phyloP scores from a whole-genome alignment of 805 yeast species.

The Lipomyces kockii region DNA sequence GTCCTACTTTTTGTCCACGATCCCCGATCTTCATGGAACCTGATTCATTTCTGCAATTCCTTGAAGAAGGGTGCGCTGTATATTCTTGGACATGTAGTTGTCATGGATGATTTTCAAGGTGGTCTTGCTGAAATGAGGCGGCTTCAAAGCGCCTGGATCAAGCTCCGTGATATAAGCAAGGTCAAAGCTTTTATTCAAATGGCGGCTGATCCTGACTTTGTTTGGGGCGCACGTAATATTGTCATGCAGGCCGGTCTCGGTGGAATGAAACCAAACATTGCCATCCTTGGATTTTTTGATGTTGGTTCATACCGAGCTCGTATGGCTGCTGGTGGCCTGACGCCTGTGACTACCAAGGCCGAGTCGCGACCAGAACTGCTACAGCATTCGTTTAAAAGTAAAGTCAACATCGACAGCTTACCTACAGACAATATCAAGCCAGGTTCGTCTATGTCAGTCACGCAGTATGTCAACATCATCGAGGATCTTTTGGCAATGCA shows the following conservation, averaged over 20 bases:
- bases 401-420: conserved; percentile 50
- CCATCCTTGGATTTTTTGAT: conserved; percentile 88
- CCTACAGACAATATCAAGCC: conserved; percentile 82
- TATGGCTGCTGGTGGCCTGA: conserved; percentile 2
- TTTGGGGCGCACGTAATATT: conserved; percentile 95
- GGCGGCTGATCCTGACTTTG: conserved; percentile 80
- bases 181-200: conserved; percentile 95
- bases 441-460: conserved; percentile 69
- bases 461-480: conserved; percentile 88
- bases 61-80: conserved; percentile 94
- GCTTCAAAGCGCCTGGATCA: conserved; percentile 82
- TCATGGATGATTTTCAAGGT: conserved; percentile 63
- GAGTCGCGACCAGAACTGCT: conserved; percentile 15
- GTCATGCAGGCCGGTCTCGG: conserved; percentile 95
- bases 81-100: conserved; percentile 87
- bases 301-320: conserved; percentile 18
- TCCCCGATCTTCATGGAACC: conserved; percentile 89
- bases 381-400: conserved; percentile 31
- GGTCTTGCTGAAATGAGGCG: conserved; percentile 69
- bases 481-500: conserved; percentile 89
- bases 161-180: conserved; percentile 73
- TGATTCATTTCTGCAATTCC: conserved; percentile 91
- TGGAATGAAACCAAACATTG: conserved; percentile 96
- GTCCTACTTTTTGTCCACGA: conserved; percentile 84
- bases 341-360: conserved; percentile 22